Percentiles rank a stretch among this genome's conserved stretches.
Evolutionary conservation across 1,284 basidiomycete species (phyloP).

Genomic region (Polyporus tsugae): DNA sequence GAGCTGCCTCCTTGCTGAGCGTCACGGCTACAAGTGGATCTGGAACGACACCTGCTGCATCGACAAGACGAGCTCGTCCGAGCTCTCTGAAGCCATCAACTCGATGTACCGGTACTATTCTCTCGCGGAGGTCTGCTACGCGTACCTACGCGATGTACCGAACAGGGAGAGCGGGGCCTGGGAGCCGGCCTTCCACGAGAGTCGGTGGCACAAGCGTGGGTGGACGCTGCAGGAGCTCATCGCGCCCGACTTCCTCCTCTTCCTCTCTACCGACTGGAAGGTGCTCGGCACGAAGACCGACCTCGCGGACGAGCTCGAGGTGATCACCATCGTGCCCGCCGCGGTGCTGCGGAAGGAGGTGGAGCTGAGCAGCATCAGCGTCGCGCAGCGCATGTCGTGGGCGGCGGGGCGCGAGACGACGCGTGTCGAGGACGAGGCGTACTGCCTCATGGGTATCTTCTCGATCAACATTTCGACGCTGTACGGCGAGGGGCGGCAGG

Average conservation of each 20-base stretch:
- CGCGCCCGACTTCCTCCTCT: slow-evolving; percentile 18
- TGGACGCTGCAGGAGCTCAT: slow-evolving; percentile 26
- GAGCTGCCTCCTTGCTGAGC: slow-evolving; percentile 13
- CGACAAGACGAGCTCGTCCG: slow-evolving; percentile 20
- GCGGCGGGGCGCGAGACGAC: slow-evolving; percentile 21
- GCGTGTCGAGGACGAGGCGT: slow-evolving; percentile 25
- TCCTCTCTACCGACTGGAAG: slow-evolving; percentile 19
- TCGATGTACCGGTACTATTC: slow-evolving; percentile 21
- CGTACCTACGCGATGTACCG: slow-evolving; percentile 17
- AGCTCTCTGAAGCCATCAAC: slow-evolving; percentile 22
- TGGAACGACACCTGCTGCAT: slow-evolving; percentile 22
- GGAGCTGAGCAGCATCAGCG: slow-evolving; percentile 17
- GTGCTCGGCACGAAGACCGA: slow-evolving; percentile 17
- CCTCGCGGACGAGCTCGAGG: slow-evolving; percentile 13
- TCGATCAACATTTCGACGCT: slow-evolving; percentile 23
- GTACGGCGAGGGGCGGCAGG: slow-evolving; percentile 23
- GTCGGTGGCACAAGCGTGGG: slow-evolving; percentile 21
- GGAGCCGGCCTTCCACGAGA: slow-evolving; percentile 10
- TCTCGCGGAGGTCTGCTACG: slow-evolving; percentile 9
- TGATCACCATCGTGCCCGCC: slow-evolving; percentile 12
- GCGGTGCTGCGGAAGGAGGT: slow-evolving; percentile 14
- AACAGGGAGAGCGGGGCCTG: neutral
- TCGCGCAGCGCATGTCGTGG: slow-evolving; percentile 29
- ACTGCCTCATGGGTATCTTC: slow-evolving; percentile 26
- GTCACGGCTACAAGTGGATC: slow-evolving; percentile 12